Evolutionary conservation across 805 yeast genomes (phyloP), one percentile per base, ranked within the genome.

Genomic region (Teunomyces barrocoloradensis): DNA sequence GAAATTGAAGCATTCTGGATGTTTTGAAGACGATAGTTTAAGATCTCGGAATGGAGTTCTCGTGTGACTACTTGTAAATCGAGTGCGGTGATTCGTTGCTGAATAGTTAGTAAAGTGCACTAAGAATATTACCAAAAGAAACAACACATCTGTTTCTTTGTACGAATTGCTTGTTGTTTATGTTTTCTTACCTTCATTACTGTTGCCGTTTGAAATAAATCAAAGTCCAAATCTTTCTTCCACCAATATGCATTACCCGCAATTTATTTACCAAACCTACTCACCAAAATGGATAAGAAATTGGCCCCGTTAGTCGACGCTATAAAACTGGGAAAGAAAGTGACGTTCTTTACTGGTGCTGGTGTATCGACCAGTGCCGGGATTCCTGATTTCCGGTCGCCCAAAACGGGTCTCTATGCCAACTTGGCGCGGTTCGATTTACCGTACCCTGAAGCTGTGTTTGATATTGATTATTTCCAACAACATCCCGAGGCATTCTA

Each of bases 371-470:
- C 98, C 0, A 74, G 87, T 2, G 90, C 96, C 41, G 99, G 98
- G 0, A 92, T 91, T 40, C 99, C 98, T 0, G 99, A 92, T 64
- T 92, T 92, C 64, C 74, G 98, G 55, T 83, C 95, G 15, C 97
- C 97, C 0, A 79, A 81, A 37, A 92, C 98, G 1, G 96, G 96
- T 0, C 75, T 92, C 5, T 92, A 92, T 59, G 80, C 90, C 53
- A 92, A 92, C 61, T 71, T 92, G 44, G 75, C 85, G 17, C 75
- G 81, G 53, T 73, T 91, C 33, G 76, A 87, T 30, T 70, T 92
- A 42, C 98, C 98, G 5, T 90, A 81, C 62, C 94, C 97, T 0
- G 99, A 92, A 61, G 97, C 97, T 0, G 97, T 92, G 1, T 92
- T 92, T 63, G 97, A 91, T 60, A 84, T 92, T 36, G 91, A 84